Evolutionary conservation across 257 asterid species (phyloP), one percentile per base, ranked within the genome.

Genomic region (Orobanche coerulescens): DNA sequence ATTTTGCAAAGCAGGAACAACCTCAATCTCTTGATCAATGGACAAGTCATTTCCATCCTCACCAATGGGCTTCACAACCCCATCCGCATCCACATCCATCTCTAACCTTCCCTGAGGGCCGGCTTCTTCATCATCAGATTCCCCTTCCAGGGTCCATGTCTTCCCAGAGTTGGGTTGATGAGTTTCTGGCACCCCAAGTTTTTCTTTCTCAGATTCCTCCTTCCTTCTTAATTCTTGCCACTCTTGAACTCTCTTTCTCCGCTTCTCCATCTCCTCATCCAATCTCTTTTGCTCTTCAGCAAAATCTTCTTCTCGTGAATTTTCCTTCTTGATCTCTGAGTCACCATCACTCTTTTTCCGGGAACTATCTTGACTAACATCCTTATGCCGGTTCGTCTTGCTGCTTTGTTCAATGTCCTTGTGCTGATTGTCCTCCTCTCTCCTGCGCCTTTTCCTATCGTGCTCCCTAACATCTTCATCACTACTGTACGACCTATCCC

Each of bases 201-300:
- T 66, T 61, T 84, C 94, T 71, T 78, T 81, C 75, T 90, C 94
- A 16, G 84, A 73, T 53, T 86, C 88, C 76, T 85, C 93, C 65
- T 71, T 82, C 67, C 93, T 79, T 74, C 75, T 82, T 58, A 76
- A 56, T 73, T 86, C 94, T 59, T 90, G 97, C 97, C 95, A 90
- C 77, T 90, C 97, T 72, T 87, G 95, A 62, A 87, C 97, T 76
- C 95, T 79, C 75, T 87, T 84, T 25, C 95, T 83, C 74, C 95
- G 72, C 61, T 87, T 87, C 49, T 87, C 95, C 82, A 82, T 82
- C 75, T 90, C 95, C 15, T 90, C 95, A 8, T 84, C 97, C 78
- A 90, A 71, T 69, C 80, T 79, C 73, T 78, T 74, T 63, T 86
- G 94, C 72, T 90, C 97, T 65, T 86, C 97, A 23, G 81, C 97